Evolutionary conservation across 78 protist species (phyloP).

Genomic region (Polysphondylium violaceum): DNA sequence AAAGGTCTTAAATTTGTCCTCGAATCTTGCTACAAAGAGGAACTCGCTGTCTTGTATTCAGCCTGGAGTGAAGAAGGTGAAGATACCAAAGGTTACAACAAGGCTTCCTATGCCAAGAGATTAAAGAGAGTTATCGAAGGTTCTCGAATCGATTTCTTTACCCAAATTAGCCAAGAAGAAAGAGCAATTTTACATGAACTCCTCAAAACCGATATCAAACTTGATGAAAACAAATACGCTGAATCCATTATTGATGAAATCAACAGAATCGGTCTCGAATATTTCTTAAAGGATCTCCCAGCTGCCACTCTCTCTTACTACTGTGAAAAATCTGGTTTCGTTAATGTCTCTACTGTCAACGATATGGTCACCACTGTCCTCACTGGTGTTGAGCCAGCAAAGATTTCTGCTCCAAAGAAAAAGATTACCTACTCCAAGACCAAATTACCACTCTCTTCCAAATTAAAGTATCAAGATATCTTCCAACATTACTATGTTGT

Average conservation of each 20-base stretch:
- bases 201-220: no score
- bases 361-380: constrained; percentile 13
- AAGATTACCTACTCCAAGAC: constrained; percentile 12
- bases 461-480: constrained; percentile 68
- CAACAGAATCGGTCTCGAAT: constrained; percentile 8
- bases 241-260: background rate
- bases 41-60: background rate
- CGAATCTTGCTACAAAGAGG: no score
- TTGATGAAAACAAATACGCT: background rate
- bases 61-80: background rate
- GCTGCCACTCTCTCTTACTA: background rate
- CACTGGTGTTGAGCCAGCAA: constrained; percentile 39
- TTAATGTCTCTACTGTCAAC: background rate
- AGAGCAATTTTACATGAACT: background rate
- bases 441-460: constrained; percentile 2
- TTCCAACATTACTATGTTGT: constrained; percentile 74
- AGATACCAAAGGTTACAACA: background rate
- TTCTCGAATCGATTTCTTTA: background rate
- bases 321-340: background rate
- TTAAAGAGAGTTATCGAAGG: background rate
- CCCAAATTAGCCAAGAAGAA: background rate
- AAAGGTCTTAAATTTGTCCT: no score
- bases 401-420: constrained; percentile 17
- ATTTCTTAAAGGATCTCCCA: constrained; percentile 38
- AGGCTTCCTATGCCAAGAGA: background rate